A percentile compares a stretch with the other conserved stretches of the same genome.
These are phyloP conservation scores for Psophocarpus tetragonolobus DNA, from an alignment of 306 rosid species.

Conservation along the genomic window DNA sequence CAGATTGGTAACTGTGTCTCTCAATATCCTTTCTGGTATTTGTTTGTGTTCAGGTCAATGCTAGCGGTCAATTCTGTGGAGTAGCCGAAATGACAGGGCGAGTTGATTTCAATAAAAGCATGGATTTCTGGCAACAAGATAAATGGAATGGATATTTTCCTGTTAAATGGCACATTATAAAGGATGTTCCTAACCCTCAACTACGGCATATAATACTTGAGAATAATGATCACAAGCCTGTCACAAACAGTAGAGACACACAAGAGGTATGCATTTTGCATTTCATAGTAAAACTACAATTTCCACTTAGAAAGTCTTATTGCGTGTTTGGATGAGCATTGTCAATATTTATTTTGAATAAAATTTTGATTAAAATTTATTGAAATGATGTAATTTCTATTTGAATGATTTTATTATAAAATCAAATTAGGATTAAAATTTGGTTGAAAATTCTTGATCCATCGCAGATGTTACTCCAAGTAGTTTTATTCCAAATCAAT, in stretches of 20 bases:
- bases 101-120: constrained; percentile 73
- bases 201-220: constrained; percentile 78
- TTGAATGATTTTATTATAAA: too few relatives aligned
- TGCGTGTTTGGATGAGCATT: too few relatives aligned
- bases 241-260: constrained; percentile 87
- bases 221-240: constrained; percentile 85
- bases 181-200: constrained; percentile 77
- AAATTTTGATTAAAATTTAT: too few relatives aligned
- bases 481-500: too few relatives aligned
- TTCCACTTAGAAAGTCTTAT: background rate
- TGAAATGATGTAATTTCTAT: too few relatives aligned
- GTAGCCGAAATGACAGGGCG: constrained; percentile 83
- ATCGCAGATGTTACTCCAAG: too few relatives aligned
- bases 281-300: background rate
- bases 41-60: constrained; percentile 64
- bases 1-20: background rate
- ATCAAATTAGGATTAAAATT: too few relatives aligned
- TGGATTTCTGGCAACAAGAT: constrained; percentile 95
- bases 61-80: constrained; percentile 94
- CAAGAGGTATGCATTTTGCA: constrained; percentile 62
- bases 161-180: constrained; percentile 85
- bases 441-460: too few relatives aligned
- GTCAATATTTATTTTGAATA: too few relatives aligned
- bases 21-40: background rate
- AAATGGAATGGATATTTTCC: constrained; percentile 89